Evolutionary conservation across 306 rosid species (phyloP), one percentile per base, ranked within the genome.

Genomic region (Lathyrus tuberosus): DNA sequence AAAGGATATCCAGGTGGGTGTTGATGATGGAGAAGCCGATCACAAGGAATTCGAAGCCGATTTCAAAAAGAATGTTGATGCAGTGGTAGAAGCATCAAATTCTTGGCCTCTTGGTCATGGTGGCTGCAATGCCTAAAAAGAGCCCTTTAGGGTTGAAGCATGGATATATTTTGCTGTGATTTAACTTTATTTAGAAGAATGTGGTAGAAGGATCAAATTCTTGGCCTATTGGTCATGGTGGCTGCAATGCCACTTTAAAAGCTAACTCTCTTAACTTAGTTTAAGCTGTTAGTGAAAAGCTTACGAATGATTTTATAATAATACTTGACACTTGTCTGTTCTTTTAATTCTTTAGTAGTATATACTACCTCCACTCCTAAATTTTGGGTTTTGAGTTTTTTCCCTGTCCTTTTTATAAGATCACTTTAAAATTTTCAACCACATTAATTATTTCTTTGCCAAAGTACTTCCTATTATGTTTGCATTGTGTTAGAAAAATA

Each of bases 151-250:
- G 35, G 35, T 31, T 18, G 37, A 62, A 62, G 17, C 60, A 26
- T 52, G 59, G 65, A 52, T 62, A 62, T 41, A 18, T 69, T 69
- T 65, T 76, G 49, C 62, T 69, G 59, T 60, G 60, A 68, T 68
- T 49, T 24, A 60, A 68, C 64, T 49, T 76, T 9, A 58, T 49
- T 51, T 62, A 10, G 31, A 70, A 62, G 38, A 69, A 51, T 41
- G 14, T 35, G 52, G 41, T 8, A 51, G 12, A 59, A 38, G 24
- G 58, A 37, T 61, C 20, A 9, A 76, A 69, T 44, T 62, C 22
- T 63, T 70, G 58, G 31, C 44, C 67, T 54, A 60, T 62, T 77
- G 42, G 81, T 70, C 76, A 18, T 63, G 43, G 30, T 43, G 72
- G 61, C 67, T 77, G 30, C 40, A 26, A 44, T 70, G 49, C 18